Conservation (phyloP, 345 rosid species). For the Acer negundo region DNA sequence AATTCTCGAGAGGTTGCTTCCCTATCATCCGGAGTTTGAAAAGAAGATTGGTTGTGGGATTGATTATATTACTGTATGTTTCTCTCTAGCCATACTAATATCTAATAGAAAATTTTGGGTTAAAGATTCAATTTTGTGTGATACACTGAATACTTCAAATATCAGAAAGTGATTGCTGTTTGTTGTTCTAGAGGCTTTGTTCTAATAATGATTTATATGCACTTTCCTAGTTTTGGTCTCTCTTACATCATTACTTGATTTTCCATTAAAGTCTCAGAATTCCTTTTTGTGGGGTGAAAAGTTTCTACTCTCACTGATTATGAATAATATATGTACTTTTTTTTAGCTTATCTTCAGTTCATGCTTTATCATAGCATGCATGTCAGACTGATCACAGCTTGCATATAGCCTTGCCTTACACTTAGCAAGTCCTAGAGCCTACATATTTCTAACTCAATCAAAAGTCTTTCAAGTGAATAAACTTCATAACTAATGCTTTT, state of each 20-base stretch:
- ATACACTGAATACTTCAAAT: not conserved
- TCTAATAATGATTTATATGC: not conserved
- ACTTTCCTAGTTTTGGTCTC: not conserved
- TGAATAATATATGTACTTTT: not conserved
- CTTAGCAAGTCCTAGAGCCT: not conserved
- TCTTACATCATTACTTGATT: not conserved
- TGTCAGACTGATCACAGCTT: not conserved
- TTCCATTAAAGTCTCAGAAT: not conserved
- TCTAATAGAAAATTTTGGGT: not conserved
- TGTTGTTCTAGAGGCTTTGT: not conserved
- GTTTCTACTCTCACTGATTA: not conserved
- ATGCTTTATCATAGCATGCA: not conserved
- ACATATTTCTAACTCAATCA: not conserved
- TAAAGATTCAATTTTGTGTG: not conserved
- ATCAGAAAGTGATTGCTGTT: not conserved
- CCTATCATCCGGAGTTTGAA: slow-evolving; percentile 75
- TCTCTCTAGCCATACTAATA: slow-evolving; percentile 5
- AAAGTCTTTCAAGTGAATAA: not conserved
- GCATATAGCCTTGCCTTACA: not conserved
- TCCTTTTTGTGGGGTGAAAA: not conserved
- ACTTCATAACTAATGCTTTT: not conserved
- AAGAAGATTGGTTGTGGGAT: slow-evolving; percentile 89
- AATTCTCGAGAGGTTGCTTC: slow-evolving; percentile 77
- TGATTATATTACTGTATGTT: slow-evolving; percentile 73
- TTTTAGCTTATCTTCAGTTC: not conserved